These are phyloP conservation scores for Citrullus amarus DNA, from an alignment of 306 rosid species.

Conservation along the genomic window DNA sequence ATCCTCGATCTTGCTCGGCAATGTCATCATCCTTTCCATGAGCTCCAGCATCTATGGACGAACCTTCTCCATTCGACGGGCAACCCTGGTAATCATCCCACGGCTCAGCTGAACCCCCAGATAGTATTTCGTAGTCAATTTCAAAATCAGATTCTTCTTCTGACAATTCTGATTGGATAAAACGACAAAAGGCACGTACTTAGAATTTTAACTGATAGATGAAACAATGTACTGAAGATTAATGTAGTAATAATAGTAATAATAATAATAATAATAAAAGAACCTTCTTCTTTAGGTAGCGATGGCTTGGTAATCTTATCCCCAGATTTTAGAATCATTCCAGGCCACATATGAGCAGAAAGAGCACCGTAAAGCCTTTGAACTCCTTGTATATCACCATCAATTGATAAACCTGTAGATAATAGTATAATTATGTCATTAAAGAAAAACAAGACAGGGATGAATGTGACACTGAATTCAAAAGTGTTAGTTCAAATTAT, in stretches of 20 bases:
- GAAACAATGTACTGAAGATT: not conserved
- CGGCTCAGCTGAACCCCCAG: conserved; percentile 57
- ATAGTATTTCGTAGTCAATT: conserved; percentile 58
- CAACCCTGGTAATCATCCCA: conserved; percentile 51
- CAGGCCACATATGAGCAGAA: conserved; percentile 93
- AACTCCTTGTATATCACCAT: conserved; percentile 86
- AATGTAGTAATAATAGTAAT: not conserved
- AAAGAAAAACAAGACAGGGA: not conserved
- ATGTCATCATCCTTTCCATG: conserved; percentile 12
- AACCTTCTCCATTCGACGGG: conserved; percentile 30
- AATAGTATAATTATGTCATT: not conserved
- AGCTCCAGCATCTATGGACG: conserved; percentile 24
- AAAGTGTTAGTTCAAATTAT: not conserved
- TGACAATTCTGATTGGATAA: conserved; percentile 43
- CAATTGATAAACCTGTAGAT: conserved; percentile 59
- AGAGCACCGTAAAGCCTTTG: conserved; percentile 82
- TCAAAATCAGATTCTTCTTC: conserved; percentile 86
- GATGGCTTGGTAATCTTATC: conserved; percentile 50
- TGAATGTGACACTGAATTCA: not conserved
- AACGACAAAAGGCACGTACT: not conserved
- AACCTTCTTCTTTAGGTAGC: conserved; percentile 64
- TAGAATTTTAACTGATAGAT: conserved; percentile 8
- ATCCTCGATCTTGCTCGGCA: not conserved
- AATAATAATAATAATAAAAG: not conserved
- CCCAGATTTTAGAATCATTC: conserved; percentile 82